Evolutionary conservation across 768 basidiomycete species (phyloP), one percentile per base, ranked within the genome.

Genomic region (Boletus vermiculosoides): DNA sequence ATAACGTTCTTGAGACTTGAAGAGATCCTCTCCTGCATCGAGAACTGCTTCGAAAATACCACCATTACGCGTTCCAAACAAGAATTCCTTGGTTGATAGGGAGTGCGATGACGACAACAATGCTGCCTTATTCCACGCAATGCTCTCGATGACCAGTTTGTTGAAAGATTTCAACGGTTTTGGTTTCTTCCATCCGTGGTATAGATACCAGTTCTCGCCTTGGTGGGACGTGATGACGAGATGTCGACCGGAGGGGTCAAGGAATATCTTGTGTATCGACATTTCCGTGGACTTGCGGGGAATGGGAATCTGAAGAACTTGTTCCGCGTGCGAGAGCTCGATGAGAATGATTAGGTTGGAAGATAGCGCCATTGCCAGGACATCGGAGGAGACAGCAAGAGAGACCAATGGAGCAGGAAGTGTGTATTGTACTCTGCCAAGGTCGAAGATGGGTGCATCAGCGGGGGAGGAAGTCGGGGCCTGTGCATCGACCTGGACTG

Each of bases 201-300:
- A 94, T 4, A 94, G 75, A 68, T 98, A 98, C 86, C 91, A 98
- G 59, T 92, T 95, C 68, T 99, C 95, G 50, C 94, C 94, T 65
- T 92, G 85, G 13, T 76, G 77, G 10, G 94, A 94, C 0, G 92
- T 91, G 52, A 96, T 80, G 41, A 98, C 73, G 49, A 96, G 82
- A 74, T 98, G 97, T 34, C 90, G 81, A 5, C 95, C 95, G 0
- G 94, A 90, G 15, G 95, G 95, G 71, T 98, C 95, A 69, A 91
- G 83, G 74, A 94, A 98, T 51, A 98, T 73, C 67, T 88, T 88
- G 76, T 88, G 75, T 46, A 98, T 84, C 9, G 80, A 77, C 77
- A 92, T 82, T 58, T 93, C 90, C n/a, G 79, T 75, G 1, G 83
- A 79, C 70, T 90, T 92, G 57, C 85, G 80, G 20, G 85, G 85